phyloP scores from a whole-genome alignment of 2,329 filamentous ascomycete genomes.

The Capronia epimyces region DNA sequence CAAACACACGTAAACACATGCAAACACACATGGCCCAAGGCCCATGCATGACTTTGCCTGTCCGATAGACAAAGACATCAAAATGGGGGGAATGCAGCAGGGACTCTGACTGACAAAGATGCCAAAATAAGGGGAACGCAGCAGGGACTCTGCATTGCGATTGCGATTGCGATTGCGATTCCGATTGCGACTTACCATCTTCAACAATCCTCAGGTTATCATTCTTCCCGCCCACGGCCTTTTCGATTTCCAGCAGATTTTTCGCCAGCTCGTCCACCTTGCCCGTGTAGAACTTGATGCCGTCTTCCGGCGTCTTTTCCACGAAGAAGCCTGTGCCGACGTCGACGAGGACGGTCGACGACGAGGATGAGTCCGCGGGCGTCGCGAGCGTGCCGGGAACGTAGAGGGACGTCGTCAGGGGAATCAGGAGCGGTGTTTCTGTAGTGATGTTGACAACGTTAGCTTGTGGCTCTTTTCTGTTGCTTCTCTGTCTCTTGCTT shows the following conservation, averaged over 20 bases:
- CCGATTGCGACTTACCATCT: conserved; percentile 73
- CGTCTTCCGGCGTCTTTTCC: conserved; percentile 67
- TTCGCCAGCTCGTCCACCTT: conserved; percentile 62
- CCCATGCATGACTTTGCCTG: too few species aligned
- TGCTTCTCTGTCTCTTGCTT: too few species aligned
- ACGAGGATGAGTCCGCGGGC: conserved; percentile 34
- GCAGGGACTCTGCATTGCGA: too few species aligned
- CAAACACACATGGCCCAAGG: too few species aligned
- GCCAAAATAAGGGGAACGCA: too few species aligned
- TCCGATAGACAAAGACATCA: too few species aligned
- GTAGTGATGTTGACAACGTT: conserved; percentile 11
- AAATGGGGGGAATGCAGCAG: too few species aligned
- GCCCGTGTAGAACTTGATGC: conserved; percentile 60
- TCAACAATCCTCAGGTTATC: conserved; percentile 81
- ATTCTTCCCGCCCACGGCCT: conserved; percentile 68
- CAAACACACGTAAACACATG: too few species aligned
- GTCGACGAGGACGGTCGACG: conserved; percentile 66
- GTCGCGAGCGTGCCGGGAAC: conserved; percentile 75
- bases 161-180: too few species aligned
- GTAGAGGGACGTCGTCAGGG: conserved; percentile 89
- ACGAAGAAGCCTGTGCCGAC: conserved; percentile 92
- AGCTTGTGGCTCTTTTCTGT: too few species aligned
- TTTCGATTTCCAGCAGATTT: conserved; percentile 63
- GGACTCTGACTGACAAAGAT: too few species aligned
- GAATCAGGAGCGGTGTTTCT: conserved; percentile 66